A percentile compares a stretch with the other conserved stretches of the same genome.
Evolutionary conservation across 768 basidiomycete species (phyloP).

Genomic region (Naganishia randhawae): DNA sequence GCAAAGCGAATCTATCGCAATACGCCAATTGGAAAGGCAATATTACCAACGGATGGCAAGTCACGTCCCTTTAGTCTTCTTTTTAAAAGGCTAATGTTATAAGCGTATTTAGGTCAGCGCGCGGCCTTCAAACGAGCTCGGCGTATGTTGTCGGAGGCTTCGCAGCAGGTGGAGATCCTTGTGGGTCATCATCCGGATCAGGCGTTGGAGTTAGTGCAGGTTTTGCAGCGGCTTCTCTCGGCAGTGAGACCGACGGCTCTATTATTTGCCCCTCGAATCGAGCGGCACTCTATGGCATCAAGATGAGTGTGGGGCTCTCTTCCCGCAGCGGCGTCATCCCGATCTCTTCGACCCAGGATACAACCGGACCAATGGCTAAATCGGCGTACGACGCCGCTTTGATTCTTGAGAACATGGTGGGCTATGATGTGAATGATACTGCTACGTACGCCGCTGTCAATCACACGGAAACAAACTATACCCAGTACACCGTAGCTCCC

Average conservation of each 20-base stretch:
- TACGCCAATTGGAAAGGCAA: slow-evolving; percentile 27
- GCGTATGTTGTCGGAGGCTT: slow-evolving; percentile 42
- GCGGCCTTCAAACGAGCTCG: slow-evolving; percentile 38
- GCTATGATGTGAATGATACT: slow-evolving; percentile 30
- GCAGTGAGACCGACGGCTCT: slow-evolving; percentile 37
- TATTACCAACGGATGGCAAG: slow-evolving; percentile 40
- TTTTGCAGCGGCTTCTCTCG: slow-evolving; percentile 37
- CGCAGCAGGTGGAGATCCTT: slow-evolving; percentile 36
- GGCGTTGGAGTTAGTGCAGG: slow-evolving; percentile 39
- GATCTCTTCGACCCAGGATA: slow-evolving; percentile 5
- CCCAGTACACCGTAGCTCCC: slow-evolving; percentile 27
- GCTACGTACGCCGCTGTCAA: slow-evolving; percentile 21
- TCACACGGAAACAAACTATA: slow-evolving; percentile 28
- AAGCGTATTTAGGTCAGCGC: slow-evolving; percentile 24
- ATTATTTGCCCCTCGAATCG: slow-evolving; percentile 34
- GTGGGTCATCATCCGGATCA: slow-evolving; percentile 39
- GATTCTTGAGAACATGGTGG: slow-evolving; percentile 23
- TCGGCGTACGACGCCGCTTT: slow-evolving; percentile 23
- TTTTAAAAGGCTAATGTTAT: no score
- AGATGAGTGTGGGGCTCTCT: slow-evolving; percentile 31
- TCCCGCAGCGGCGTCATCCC: slow-evolving; percentile 21
- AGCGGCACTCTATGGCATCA: slow-evolving; percentile 41
- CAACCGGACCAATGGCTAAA: slow-evolving; percentile 23
- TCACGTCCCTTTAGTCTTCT: no score
- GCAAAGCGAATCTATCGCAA: slow-evolving; percentile 31